A percentile compares a stretch with the other conserved stretches of the same genome.
These are phyloP conservation scores for Suillus subluteus DNA, from an alignment of 768 basidiomycete species.

Conservation along the genomic window DNA sequence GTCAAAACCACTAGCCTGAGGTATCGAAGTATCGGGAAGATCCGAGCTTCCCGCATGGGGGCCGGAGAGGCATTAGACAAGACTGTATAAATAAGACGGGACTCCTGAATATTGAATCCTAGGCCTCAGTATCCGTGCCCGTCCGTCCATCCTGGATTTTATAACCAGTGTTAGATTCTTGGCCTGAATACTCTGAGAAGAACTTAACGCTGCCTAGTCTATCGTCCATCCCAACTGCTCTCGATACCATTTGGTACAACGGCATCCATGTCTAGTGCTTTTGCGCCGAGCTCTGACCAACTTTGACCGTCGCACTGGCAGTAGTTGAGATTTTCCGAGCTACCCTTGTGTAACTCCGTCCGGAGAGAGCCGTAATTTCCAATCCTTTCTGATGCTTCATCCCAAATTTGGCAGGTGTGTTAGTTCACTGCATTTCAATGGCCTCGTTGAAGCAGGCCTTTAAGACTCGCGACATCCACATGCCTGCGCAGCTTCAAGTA, in stretches of 20 bases:
- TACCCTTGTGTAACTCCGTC: background rate
- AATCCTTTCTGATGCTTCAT: background rate
- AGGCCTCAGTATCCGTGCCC: background rate
- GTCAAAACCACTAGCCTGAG: background rate
- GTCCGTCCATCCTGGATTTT: background rate
- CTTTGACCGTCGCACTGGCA: too few species aligned
- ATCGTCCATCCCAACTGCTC: background rate
- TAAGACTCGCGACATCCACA: slow-evolving; percentile 13
- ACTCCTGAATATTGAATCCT: background rate
- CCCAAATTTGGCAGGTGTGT: slow-evolving; percentile 10
- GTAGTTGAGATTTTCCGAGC: too few species aligned
- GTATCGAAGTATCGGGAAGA: background rate
- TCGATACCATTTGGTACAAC: background rate
- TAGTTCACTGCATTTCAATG: slow-evolving; percentile 2
- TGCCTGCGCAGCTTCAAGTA: slow-evolving; percentile 5
- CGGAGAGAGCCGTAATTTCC: background rate
- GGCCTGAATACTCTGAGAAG: background rate
- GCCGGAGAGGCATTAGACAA: background rate
- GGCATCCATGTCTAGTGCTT: background rate
- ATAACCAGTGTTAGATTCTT: background rate
- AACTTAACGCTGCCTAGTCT: background rate
- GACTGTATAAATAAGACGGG: background rate
- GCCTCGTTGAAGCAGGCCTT: slow-evolving; percentile 11
- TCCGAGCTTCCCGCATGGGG: background rate
- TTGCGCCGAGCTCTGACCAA: background rate